Base-by-base conservation (phyloP, 1,284 basidiomycete genomes). In the Sanguinoderma infundibulare region DNA sequence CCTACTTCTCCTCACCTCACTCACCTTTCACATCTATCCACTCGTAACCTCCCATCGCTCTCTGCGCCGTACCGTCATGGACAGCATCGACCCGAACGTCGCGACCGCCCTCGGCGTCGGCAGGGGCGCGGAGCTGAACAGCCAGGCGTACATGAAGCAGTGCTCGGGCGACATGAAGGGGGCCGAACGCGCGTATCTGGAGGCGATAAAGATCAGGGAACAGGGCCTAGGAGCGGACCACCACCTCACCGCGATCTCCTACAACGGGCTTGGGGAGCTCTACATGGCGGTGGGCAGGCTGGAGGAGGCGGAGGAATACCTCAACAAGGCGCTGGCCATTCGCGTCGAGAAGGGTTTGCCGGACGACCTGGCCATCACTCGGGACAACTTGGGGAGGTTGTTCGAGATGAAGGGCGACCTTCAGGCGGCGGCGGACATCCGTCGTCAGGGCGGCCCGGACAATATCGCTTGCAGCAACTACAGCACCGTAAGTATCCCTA, bases 301-400 rank as follows among this genome's bases (percentile, higher is more conserved):
- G 20, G 73, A 72, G 35, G 71, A 77, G 30, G 74, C 77, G 6
- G 74, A 77, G 61, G 63, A 67, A 12, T 71, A 72, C 59, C 64
- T 77, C 30, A 62, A 68, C 7, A 69, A 67, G 42, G 75, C 77
- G 2, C 54, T 77, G 26, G 44, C 61, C 3, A 67, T 77, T 24
- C 72, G 75, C 55, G 69, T 62, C 15, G 47, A 35, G 4, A 52
- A 34, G 5, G 66, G 64, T 6, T 60, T 65, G 26, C 56, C 53
- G 12, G 63, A 73, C 20, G 76, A 78, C 59, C 70, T 72, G 8
- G 74, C 77, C 4, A 72, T 72, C 17, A 72, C 76, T 30, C 66
- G 74, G n/a, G 76, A 78, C 56, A 78, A 75, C 60, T 65, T 77
- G 22, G 77, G 67, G 2, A 68, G 67, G 46, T 62, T 77, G 4